Evolutionary conservation across 108 stramenopile genomes (phyloP), one percentile per base, ranked within the genome.

Genomic region (Cyclotella baltica): DNA sequence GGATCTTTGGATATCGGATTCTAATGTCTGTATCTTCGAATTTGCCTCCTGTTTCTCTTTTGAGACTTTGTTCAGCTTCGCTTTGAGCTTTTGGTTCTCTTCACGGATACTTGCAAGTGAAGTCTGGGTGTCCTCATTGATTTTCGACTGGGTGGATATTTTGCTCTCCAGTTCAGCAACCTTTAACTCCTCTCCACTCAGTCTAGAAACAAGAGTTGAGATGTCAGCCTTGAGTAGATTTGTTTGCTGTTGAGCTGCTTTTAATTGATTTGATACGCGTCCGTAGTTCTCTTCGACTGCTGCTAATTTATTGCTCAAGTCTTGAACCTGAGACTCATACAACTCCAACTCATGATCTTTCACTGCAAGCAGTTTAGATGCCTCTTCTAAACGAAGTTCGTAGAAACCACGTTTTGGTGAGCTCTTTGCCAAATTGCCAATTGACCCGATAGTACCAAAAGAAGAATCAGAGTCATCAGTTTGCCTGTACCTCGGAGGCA

Each of bases 131-230:
- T 78, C 77, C 18, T 38, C 4, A n/a, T 48, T 53, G 34, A 56
- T 69, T 55, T 73, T 43, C 62, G 69, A 51, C 58, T 81, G 68
- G 8, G 52, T 64, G 31, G 35, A 56, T 18, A 62, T 28, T 6
- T 22, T 48, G 31, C 66, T 63, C 57, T 64, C 43, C 22, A 47
- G 20, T 64, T 64, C 63, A 46, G 63, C 38, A 40, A 69, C 30
- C 30, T 36, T 57, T 23, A 66, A 33, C 50, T 81, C 80, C 1
- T 66, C 67, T 33, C 74, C 80, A 13, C 62, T 48, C n/a, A 81
- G 37, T 38, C 67, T 72, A 43, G 67, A 33, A 5, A 75, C 74
- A 66, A 70, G 38, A 4, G 69, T 70, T 31, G 69, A 70, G 5
- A 70, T 70, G 28, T 70, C 69, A 15, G 69, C 53, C 23, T 70